Evolutionary conservation across 805 yeast species (phyloP), one percentile per base, ranked within the genome.

Genomic region (Yamadazyma kitorensis): DNA sequence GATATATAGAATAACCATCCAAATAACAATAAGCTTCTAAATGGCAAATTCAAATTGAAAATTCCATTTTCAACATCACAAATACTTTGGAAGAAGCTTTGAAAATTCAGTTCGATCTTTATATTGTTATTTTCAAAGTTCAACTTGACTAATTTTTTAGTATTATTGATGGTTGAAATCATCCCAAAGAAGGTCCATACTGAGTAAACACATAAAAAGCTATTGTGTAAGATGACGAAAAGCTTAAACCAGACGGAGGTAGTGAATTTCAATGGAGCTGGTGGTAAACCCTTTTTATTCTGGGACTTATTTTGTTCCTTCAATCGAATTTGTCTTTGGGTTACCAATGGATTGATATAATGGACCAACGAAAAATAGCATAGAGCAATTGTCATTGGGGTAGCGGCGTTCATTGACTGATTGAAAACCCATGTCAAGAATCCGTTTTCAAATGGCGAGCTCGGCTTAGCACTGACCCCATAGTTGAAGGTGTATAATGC

Each of bases 141-240:
- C 28, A 38, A 27, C 24, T 24, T 44, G 42, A 55, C 40, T 21
- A 49, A 43, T 33, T 48, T 44, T 47, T 59, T 54, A 39, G 73
- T 67, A 30, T 58, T 54, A 38, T 62, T 54, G 48, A 81, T 72
- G 8, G 82, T 64, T 13, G 60, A 48, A 17, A 72, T 55, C 80
- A 81, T 79, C n/a, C 86, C 85, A 15, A 76, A 29, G 42, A 80
- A 80, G 6, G 87, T 80, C 86, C 86, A 80, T 19, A 72, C 70
- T 3, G 86, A 80, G 57, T 80, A 81, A n/a, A 61, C 60, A 52
- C 86, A 80, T 23, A 81, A 69, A 27, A 73, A 68, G 15, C 78
- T 44, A 51, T 81, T 81, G 58, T 81, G 88, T 25, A 76, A 44
- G 11, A 80, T 53, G 17, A 81, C 86, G 33, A 80, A 68, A 20